Conservation (phyloP, 139 green algal species). For the Chlamydomonas eustigma region DNA sequence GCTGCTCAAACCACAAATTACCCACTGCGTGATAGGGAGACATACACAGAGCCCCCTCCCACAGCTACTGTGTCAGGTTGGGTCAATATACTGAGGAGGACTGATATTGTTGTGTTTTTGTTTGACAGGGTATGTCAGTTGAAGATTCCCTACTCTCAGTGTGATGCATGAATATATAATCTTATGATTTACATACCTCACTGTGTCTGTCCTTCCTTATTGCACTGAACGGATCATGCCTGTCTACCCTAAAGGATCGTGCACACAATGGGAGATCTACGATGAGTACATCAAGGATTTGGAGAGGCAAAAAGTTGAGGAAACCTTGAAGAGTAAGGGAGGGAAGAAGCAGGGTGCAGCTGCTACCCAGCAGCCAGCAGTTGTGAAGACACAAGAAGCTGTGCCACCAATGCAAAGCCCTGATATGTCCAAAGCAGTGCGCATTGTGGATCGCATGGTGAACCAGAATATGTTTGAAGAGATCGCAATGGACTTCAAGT, state of each 20-base stretch:
- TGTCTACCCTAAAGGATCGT: constrained; percentile 58
- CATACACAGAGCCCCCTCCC: constrained; percentile 75
- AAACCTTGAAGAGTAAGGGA: constrained; percentile 55
- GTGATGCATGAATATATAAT: too few relatives aligned
- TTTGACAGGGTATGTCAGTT: too few relatives aligned
- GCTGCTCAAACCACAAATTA: constrained; percentile 68
- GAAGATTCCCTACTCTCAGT: too few relatives aligned
- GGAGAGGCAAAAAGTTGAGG: constrained; percentile 64
- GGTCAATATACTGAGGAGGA: too few relatives aligned
- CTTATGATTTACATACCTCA: too few relatives aligned
- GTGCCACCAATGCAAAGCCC: not conserved
- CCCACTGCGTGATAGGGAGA: constrained; percentile 54
- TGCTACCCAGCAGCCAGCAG: not conserved
- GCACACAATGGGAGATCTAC: constrained; percentile 84
- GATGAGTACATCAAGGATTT: constrained; percentile 88
- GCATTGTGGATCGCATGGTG: constrained; percentile 85
- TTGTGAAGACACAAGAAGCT: not conserved
- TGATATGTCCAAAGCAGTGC: constrained; percentile 8
- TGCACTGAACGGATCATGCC: not conserved
- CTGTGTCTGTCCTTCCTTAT: too few relatives aligned
- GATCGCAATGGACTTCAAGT: constrained; percentile 90
- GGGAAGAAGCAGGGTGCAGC: constrained; percentile 23
- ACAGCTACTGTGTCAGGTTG: constrained; percentile 47
- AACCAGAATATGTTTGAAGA: constrained; percentile 87
- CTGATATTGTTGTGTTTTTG: too few relatives aligned